Evolutionary conservation across 2,329 filamentous ascomycete species (phyloP), one percentile per base, ranked within the genome.

Genomic region (Neoarthrinium moseri): DNA sequence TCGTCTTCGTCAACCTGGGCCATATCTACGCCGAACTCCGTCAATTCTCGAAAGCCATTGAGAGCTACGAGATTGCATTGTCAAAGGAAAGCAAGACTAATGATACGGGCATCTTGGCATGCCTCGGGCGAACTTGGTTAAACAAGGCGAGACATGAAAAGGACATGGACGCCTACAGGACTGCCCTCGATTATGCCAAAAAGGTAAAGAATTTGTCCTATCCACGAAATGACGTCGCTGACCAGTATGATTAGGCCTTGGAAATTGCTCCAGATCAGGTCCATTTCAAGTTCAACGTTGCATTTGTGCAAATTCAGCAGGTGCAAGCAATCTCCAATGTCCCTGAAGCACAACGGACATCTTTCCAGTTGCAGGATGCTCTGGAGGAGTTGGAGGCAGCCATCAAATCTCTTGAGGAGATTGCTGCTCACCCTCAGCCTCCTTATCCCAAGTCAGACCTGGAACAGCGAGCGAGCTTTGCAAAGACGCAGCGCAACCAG

Each of bases 391-490:
- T 99, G 2, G 91, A 95, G 52, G 81, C 87, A 52, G 92, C 94
- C 12, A 96, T 97, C 55, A 83, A 86, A 53, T 74, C 80, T 5
- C 69, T 86, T 1, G 82, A 86, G 51, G 78, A 79, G 51, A 84
- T 86, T 52, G 81, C 83, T 4, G 69, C 73, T 24, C 74, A 81
- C 49, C 79, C 81, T 1, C 74, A 81, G 48, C 81, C 94, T 4
- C 95, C 94, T 0, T 99, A 96, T 67, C 94, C 92, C 6, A 86
- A 89, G 57, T 80, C 87, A 49, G 90, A 96, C 56, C 82, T 99
- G 27, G 92, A 97, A 65, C 89, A 95, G 68, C 90, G 95, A 61
- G 92, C 94, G 34, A 95, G 89, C 74, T 99, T 99, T 94, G 91
- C 90, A 53, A 96, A 96, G 64, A 99, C 95, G 1, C 89, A 96